Base-by-base conservation (phyloP, 768 basidiomycete species). In the Trametes cingulata region DNA sequence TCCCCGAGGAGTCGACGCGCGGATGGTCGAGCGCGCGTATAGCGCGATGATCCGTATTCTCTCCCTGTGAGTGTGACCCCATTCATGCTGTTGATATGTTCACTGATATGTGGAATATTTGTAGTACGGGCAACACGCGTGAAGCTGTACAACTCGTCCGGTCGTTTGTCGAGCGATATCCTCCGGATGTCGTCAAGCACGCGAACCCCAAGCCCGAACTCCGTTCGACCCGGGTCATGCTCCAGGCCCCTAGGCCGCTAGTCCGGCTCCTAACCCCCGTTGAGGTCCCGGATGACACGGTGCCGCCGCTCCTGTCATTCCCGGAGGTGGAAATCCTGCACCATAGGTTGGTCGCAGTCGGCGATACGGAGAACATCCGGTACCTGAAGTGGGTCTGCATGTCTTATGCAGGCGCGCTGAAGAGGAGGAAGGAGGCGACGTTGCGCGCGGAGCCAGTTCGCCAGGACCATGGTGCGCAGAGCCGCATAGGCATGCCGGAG, bases 251-350 rank as follows among this genome's bases (percentile, higher is more conserved):
- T 1, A 80, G 85, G 14, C 90, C 91, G 3, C 72, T 94, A 29
- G 88, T 96, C 20, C 85, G 91, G 20, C 76, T 92, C 64, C 84
- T 82, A 2, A 80, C 85, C 6, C 71, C 74, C 0, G 72, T 77
- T 2, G 83, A 85, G 17, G 78, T 88, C 3, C 81, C 84, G 1
- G 95, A 97, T 68, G 88, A 93, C 65, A 69, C 80, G 22, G 87
- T 97, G 6, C 91, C 94, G 0, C 94, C 94, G 0, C 71, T 94
- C 40, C 66, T 96, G 20, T 80, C 84, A 13, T 96, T 94, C 69
- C 65, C 74, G 15, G 93, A 96, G 69, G 64, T 96, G n/a, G 87
- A 91, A 63, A 61, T 87, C 6, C 75, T 97, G 51, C 93, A 96
- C 70, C 82, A 92, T 58, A 78, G 87, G 25, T 73, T 94, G 27